phyloP scores from a whole-genome alignment of 164 flowering plant species.

The Pachysandra terminalis region DNA sequence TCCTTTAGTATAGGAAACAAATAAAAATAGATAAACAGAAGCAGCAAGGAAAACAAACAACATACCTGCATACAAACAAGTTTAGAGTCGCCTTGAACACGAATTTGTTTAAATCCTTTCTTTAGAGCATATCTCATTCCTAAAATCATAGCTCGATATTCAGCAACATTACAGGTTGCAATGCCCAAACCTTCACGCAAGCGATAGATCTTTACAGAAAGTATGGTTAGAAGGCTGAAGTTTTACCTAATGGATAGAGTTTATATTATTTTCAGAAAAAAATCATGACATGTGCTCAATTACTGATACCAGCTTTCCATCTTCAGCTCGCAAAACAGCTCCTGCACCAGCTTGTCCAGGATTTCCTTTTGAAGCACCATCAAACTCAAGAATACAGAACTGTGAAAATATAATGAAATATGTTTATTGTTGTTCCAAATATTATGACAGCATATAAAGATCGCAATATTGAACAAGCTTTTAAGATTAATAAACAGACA shows the following conservation, averaged over 20 bases:
- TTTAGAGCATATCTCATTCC: constrained; percentile 72
- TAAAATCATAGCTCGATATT: constrained; percentile 68
- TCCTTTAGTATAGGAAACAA: too few species aligned
- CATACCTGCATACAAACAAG: constrained; percentile 82
- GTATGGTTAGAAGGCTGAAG: constrained; percentile 8
- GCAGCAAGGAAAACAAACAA: not conserved
- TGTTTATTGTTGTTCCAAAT: too few species aligned
- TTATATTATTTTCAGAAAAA: constrained; percentile 4
- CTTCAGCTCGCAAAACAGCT: constrained; percentile 63
- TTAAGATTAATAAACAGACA: too few species aligned
- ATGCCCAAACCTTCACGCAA: constrained; percentile 75
- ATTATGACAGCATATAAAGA: too few species aligned
- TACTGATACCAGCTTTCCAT: constrained; percentile 65
- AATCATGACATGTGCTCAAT: constrained; percentile 3
- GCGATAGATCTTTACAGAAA: constrained; percentile 52
- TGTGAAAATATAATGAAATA: too few species aligned
- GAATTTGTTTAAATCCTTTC: constrained; percentile 61
- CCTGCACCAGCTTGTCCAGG: constrained; percentile 96
- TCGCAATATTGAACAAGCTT: too few species aligned
- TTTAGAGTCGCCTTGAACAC: constrained; percentile 77
- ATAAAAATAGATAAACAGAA: too few species aligned
- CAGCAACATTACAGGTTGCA: constrained; percentile 78
- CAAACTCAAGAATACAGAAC: constrained; percentile 76
- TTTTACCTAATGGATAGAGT: not conserved
- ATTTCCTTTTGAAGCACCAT: constrained; percentile 97